These are phyloP conservation scores for Gonium pectorale DNA, from an alignment of 139 green algal genomes.

Conservation along the genomic window DNA sequence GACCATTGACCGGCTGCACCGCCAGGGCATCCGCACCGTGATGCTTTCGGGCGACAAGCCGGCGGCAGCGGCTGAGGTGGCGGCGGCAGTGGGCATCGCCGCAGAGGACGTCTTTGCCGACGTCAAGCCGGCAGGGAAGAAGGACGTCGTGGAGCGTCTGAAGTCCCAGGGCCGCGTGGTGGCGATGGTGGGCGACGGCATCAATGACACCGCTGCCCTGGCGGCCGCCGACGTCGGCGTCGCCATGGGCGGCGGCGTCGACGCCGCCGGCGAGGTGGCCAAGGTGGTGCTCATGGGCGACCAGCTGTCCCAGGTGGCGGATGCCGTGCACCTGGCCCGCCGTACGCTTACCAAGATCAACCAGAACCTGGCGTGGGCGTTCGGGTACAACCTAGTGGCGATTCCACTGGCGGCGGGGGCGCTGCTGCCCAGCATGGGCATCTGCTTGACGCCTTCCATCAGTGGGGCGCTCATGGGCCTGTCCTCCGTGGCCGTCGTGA, in stretches of 20 bases:
- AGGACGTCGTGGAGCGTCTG: slow-evolving; percentile 72
- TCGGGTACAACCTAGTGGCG: slow-evolving; percentile 89
- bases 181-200: slow-evolving; percentile 92
- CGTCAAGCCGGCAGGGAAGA: slow-evolving; percentile 81
- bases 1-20: slow-evolving; percentile 50
- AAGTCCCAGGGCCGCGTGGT: slow-evolving; percentile 66
- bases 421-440: slow-evolving; percentile 61
- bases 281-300: slow-evolving; percentile 88
- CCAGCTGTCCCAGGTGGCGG: slow-evolving; percentile 75
- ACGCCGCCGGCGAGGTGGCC: slow-evolving; percentile 78
- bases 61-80: slow-evolving; percentile 69
- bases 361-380: slow-evolving; percentile 92
- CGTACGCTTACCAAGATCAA: slow-evolving; percentile 88
- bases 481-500: slow-evolving; percentile 86
- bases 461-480: slow-evolving; percentile 87
- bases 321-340: slow-evolving; percentile 80
- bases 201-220: slow-evolving; percentile 92
- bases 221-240: slow-evolving; percentile 90
- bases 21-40: slow-evolving; percentile 64
- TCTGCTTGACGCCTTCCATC: slow-evolving; percentile 69
- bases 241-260: slow-evolving; percentile 84
- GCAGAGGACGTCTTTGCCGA: slow-evolving; percentile 66
- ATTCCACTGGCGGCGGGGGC: slow-evolving; percentile 76
- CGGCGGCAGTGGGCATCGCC: slow-evolving; percentile 74
- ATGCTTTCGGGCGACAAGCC: slow-evolving; percentile 85